phyloP scores from a whole-genome alignment of 2,329 filamentous ascomycete genomes.

The Verruconis gallopava region DNA sequence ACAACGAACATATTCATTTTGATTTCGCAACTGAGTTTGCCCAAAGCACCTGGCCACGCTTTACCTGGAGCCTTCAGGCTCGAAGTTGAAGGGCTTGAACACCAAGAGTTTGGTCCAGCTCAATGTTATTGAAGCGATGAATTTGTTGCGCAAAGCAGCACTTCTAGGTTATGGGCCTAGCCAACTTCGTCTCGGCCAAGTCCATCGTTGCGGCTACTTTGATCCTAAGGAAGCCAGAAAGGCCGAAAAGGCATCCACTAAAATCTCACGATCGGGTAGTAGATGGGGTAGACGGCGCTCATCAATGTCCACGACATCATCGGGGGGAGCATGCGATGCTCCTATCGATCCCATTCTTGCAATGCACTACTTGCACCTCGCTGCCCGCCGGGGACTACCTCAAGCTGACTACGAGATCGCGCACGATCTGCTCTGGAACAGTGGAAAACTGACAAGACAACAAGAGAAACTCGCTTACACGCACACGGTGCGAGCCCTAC shows the following conservation, averaged over 20 bases:
- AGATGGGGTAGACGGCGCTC: not conserved
- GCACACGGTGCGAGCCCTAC: slow-evolving; percentile 1
- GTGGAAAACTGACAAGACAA: not conserved
- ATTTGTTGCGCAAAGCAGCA: not conserved
- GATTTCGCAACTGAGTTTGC: too few species aligned
- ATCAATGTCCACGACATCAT: not conserved
- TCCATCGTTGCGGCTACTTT: not conserved
- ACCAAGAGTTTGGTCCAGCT: not conserved
- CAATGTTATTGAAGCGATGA: not conserved
- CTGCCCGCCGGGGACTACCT: not conserved
- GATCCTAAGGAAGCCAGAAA: not conserved
- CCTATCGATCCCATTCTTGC: not conserved
- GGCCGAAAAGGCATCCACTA: not conserved
- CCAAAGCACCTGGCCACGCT: not conserved
- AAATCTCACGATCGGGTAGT: not conserved
- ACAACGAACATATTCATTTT: too few species aligned
- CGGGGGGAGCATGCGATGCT: not conserved
- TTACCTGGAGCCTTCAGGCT: not conserved
- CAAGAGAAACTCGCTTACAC: not conserved
- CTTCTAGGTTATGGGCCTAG: not conserved
- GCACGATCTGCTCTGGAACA: not conserved
- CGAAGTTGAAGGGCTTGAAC: not conserved
- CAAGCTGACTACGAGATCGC: slow-evolving; percentile 4
- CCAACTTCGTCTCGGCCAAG: not conserved
- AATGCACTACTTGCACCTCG: not conserved